Evolutionary conservation across 495 filamentous ascomycete genomes (phyloP).

Genomic region (Neurospora sp.): DNA sequence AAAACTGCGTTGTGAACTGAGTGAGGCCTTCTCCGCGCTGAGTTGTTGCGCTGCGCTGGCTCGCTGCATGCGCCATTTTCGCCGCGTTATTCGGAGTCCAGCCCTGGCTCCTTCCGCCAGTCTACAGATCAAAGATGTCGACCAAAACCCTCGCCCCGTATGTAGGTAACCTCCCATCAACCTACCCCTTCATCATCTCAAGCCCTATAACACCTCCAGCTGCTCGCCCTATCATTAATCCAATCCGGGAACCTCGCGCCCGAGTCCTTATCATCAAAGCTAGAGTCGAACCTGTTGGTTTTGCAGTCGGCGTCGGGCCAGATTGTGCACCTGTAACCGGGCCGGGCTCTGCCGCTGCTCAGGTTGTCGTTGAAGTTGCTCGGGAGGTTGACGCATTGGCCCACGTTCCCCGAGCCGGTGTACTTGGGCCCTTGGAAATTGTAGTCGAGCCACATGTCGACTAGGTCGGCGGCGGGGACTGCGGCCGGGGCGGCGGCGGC

Average conservation of each 20-base stretch:
- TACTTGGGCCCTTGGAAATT: conserved; percentile 39
- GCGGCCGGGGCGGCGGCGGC: too few relatives aligned
- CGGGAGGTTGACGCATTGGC: conserved; percentile 8
- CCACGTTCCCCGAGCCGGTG: conserved; percentile 6
- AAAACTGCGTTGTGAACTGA: background rate
- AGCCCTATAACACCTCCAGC: conserved; percentile 7
- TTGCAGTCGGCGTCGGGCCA: conserved; percentile 11
- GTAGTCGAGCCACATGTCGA: conserved; percentile 16
- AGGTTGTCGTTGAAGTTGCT: conserved; percentile 7
- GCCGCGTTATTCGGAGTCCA: too few relatives aligned
- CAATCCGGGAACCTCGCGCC: background rate
- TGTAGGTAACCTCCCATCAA: too few relatives aligned
- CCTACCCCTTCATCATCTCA: background rate
- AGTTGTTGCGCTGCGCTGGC: background rate
- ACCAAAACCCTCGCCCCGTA: background rate
- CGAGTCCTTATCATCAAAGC: background rate
- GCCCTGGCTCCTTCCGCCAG: too few relatives aligned
- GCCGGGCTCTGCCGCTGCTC: conserved; percentile 5
- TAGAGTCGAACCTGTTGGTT: background rate
- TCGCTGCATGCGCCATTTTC: background rate
- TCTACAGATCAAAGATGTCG: background rate
- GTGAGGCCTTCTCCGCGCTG: background rate
- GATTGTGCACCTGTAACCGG: conserved; percentile 8
- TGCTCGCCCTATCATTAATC: conserved; percentile 8
- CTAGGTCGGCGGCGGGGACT: background rate